Evolutionary conservation across 2,329 filamentous ascomycete genomes (phyloP).

Genomic region (Hypoxylon sp.): DNA sequence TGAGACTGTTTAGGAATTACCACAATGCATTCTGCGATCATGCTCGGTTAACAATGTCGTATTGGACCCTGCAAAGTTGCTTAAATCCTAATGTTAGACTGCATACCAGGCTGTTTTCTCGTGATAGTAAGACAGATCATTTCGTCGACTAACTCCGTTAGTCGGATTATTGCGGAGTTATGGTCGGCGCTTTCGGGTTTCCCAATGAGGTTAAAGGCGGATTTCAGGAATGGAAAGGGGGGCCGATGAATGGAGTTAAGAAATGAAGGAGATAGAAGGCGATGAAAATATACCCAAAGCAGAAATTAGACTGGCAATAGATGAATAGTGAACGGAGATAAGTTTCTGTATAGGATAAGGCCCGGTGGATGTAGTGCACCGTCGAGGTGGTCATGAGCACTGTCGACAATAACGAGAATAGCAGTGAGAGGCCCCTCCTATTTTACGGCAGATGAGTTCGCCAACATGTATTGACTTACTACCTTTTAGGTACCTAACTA

Average conservation of each 20-base stretch:
- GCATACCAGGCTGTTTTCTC: background rate
- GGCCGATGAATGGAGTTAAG: background rate
- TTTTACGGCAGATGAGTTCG: no score
- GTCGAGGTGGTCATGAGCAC: background rate
- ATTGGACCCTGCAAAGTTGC: background rate
- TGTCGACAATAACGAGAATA: background rate
- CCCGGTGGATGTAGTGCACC: no score
- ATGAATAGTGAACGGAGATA: no score
- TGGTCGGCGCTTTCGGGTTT: background rate
- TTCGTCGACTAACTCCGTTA: background rate
- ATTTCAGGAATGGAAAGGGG: background rate
- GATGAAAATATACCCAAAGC: background rate
- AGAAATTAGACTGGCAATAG: background rate
- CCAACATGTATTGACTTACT: background rate
- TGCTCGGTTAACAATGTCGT: background rate
- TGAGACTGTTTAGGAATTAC: background rate
- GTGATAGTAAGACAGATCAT: background rate
- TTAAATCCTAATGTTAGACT: background rate
- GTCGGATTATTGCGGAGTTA: background rate
- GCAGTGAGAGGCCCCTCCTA: no score
- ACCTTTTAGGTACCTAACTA: background rate
- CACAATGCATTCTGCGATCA: background rate
- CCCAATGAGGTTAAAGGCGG: background rate
- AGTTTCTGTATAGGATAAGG: no score
- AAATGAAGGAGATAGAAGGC: constrained; percentile 1